phyloP scores from a whole-genome alignment of 176 grass and related monocot genomes.

The Avena eriantha region DNA sequence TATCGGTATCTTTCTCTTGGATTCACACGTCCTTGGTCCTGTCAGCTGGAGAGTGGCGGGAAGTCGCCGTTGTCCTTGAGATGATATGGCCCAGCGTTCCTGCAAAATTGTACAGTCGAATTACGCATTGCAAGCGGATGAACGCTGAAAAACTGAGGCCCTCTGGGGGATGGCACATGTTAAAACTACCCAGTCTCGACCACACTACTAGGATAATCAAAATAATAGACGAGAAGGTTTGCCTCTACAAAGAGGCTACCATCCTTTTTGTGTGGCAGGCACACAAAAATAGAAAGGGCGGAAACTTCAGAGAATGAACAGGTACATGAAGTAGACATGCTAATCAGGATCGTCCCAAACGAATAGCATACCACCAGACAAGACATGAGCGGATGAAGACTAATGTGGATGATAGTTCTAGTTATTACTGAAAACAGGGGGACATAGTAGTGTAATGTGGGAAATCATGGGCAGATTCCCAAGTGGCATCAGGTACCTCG shows the following conservation, averaged over 20 bases:
- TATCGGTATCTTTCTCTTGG: slow-evolving; percentile 37
- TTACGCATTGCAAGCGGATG: background rate
- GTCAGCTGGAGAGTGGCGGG: slow-evolving; percentile 77
- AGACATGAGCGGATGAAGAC: background rate
- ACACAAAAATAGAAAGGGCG: background rate
- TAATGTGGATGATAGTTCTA: background rate
- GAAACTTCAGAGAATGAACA: background rate
- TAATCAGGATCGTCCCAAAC: slow-evolving; percentile 13
- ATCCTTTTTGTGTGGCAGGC: background rate
- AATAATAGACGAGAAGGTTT: background rate
- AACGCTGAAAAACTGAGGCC: slow-evolving; percentile 23
- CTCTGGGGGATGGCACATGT: background rate
- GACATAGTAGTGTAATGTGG: background rate
- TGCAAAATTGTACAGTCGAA: slow-evolving; percentile 39
- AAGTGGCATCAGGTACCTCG: background rate
- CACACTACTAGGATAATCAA: slow-evolving; percentile 2
- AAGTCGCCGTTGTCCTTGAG: slow-evolving; percentile 90
- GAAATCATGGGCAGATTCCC: background rate
- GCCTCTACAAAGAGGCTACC: background rate
- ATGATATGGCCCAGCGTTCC: slow-evolving; percentile 62
- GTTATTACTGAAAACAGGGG: background rate
- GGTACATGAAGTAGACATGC: slow-evolving; percentile 9
- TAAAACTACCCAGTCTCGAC: background rate
- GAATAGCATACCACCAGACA: background rate
- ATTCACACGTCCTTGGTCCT: background rate